Evolutionary conservation across 768 basidiomycete genomes (phyloP).

Genomic region (Collybia sordida): DNA sequence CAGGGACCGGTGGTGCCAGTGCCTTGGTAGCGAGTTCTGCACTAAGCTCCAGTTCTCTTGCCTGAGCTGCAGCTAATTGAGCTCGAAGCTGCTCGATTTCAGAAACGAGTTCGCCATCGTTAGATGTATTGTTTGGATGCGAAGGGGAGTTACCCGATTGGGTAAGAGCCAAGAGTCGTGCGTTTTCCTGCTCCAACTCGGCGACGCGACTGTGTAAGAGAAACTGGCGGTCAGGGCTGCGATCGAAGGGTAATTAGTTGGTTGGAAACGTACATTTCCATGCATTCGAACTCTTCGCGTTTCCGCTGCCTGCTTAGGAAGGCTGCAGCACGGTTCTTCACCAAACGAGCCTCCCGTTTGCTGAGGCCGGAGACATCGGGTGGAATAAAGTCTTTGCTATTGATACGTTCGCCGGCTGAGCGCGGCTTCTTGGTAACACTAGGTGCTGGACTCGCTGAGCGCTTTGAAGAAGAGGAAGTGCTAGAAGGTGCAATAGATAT

Average conservation of each 20-base stretch:
- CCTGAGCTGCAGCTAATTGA: constrained; percentile 61
- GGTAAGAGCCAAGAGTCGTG: constrained; percentile 61
- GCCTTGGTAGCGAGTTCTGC: constrained; percentile 53
- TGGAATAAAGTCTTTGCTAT: constrained; percentile 81
- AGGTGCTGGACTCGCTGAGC: constrained; percentile 45
- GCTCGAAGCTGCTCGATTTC: constrained; percentile 68
- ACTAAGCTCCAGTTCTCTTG: constrained; percentile 67
- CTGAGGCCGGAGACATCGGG: constrained; percentile 85
- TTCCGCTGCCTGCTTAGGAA: constrained; percentile 91
- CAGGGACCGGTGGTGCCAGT: constrained; percentile 23
- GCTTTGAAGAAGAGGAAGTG: constrained; percentile 33
- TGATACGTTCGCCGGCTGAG: constrained; percentile 48
- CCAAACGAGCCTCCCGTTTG: constrained; percentile 88
- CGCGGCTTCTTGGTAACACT: constrained; percentile 39
- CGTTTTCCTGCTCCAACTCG: constrained; percentile 84
- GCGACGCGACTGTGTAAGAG: constrained; percentile 65
- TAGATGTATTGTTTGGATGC: constrained; percentile 18
- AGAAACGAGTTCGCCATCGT: constrained; percentile 43
- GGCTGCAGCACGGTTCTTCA: constrained; percentile 91
- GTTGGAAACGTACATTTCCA: constrained; percentile 74
- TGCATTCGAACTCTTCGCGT: constrained; percentile 87
- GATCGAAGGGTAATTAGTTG: constrained; percentile 6
- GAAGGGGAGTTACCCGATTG: constrained; percentile 33
- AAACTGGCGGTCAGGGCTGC: constrained; percentile 11
- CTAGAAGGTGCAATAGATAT: constrained; percentile 31